Base-by-base conservation (phyloP, 176 grass and related monocot species). In the Oryza meyeriana region DNA sequence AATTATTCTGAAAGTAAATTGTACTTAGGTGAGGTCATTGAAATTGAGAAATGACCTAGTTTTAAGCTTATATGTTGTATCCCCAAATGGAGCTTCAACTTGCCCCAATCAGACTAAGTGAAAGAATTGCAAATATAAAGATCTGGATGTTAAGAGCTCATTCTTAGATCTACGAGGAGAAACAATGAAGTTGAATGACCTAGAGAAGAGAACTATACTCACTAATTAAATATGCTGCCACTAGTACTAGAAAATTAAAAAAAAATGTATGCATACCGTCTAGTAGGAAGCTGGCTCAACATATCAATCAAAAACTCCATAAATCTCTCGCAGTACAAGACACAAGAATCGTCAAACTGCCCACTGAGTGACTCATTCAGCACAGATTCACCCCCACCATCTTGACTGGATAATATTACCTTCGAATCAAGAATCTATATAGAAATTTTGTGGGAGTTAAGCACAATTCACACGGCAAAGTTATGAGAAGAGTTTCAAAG, bases 251-350 rank as follows among this genome's bases (percentile, higher is more conserved):
- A 81, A 20, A 72, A 81, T 57, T 59, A 82, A 81, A 33, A 47
- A 47, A 65, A 85, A 28, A 2, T 74, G 32, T 66, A 50, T 41
- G 74, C 65, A 71, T 81, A 95, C 93, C 96, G 85, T 84, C 96
- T 95, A 45, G 96, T 99, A 68, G 92, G 96, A 64, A 99, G 89
- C 85, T 99, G 96, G 85, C 96, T 99, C 91, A 99, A 81, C 73
- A 99, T 88, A 93, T 99, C 96, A 75, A 99, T 99, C 85, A 99
- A 62, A 85, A 99, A 99, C 79, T 99, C 96, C 90, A 95, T 95
- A 86, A 99, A 99, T 80, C 96, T 91, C 83, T 99, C 96, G 22
- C 96, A 99, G 27, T 99, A 99, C 85, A 99, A 78, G 36, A 99
- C 87, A 64, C 93, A 93, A 62, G 91, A 99, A 78, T 99, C 91